Evolutionary conservation across 768 basidiomycete species (phyloP).

Genomic region (Naganishia antarctica): DNA sequence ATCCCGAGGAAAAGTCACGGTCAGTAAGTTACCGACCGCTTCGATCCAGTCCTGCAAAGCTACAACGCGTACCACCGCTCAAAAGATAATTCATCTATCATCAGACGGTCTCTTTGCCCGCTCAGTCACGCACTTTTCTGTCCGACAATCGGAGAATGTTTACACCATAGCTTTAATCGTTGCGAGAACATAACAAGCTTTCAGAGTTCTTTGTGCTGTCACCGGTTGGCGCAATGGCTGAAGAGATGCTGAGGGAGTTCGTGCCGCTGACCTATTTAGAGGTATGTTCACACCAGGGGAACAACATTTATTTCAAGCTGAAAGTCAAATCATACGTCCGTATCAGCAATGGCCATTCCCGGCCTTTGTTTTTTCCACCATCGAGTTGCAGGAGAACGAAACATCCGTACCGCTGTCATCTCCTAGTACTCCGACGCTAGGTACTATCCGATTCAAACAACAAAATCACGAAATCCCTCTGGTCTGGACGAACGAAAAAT

Average conservation of each 20-base stretch:
- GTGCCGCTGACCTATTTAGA: constrained; percentile 14
- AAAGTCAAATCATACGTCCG: no score
- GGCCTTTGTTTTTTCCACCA: neutral
- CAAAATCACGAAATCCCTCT: neutral
- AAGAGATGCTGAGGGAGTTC: neutral
- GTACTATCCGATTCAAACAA: neutral
- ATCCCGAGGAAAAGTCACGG: no score
- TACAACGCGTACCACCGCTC: no score
- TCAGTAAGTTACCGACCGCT: no score
- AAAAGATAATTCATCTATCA: no score
- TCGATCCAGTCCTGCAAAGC: no score
- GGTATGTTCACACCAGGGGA: neutral
- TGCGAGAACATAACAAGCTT: no score
- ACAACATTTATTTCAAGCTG: no score
- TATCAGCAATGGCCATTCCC: constrained; percentile 16
- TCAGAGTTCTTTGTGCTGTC: neutral
- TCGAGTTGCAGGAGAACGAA: neutral
- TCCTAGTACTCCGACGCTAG: constrained; percentile 4
- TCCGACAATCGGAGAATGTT: no score
- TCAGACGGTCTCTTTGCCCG: no score
- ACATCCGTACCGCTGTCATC: neutral
- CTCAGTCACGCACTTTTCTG: no score
- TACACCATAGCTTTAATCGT: no score
- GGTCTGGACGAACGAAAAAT: constrained; percentile 18
- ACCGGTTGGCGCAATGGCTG: neutral